Evolutionary conservation across 257 asterid species (phyloP), one percentile per base, ranked within the genome.

Genomic region (Phtheirospermum japonicum): DNA sequence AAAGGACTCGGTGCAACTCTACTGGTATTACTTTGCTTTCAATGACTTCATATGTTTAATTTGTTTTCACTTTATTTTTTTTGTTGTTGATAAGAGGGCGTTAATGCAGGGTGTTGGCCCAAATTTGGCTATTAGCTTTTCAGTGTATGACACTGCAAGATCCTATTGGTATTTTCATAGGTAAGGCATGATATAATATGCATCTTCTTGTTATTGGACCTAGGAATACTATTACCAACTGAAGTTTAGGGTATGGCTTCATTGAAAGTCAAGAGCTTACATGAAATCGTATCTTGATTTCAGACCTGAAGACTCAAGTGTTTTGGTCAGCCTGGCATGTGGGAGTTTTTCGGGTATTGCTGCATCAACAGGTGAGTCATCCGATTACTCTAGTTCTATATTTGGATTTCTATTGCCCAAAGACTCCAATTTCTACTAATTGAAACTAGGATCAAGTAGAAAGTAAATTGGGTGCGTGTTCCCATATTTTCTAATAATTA

Each of bases 311-410:
- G 96, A 89, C 73, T 86, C 96, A 2, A 73, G 80, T 36, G 70
- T 77, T 61, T 61, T 86, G 57, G 84, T 83, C 71, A 76, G 95
- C 79, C 95, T 86, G 59, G 88, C 88, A 37, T 85, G 95, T 75
- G 96, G 95, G 64, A 89, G 96, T 76, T 75, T 89, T 64, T 86
- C 96, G 39, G 95, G 96, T 63, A 75, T 89, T 74, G 93, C 93
- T 49, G 75, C 95, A 51, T 89, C 95, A 62, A 83, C 95, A 69
- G 88, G 96, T 86, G 76, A 71, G 71, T 67, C 57, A 64, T 66
- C 75, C 63, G 63, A 66, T 65, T 31, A 50, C 39, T 23, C 16
- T 48, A n/a, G 23, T 39, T 16, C 20, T 26, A 32, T 65, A 32
- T 46, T 34, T 63, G 16, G 36, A 67, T 32, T 57, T 51, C 13